Conservation (phyloP, 768 basidiomycete genomes). For the Serendipita sp. region DNA sequence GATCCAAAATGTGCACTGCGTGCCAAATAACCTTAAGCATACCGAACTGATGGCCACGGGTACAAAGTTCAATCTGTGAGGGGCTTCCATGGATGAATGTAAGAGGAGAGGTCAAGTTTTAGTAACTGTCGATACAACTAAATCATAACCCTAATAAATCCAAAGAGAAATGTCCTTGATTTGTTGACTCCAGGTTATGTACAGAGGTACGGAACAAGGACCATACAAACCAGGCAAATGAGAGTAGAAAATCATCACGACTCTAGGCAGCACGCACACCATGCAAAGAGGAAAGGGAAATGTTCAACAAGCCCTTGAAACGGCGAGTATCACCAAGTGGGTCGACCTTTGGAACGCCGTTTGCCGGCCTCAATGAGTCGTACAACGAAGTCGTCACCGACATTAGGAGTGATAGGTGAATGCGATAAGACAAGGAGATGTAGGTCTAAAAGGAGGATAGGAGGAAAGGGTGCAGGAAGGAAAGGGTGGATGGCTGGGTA, state of each 20-base stretch:
- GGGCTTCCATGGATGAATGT: background rate
- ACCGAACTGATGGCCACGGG: background rate
- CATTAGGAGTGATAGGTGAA: background rate
- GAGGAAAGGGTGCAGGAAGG: background rate
- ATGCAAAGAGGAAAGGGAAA: background rate
- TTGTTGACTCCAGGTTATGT: background rate
- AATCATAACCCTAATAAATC: background rate
- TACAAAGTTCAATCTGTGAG: background rate
- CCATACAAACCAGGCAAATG: background rate
- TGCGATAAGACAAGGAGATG: background rate
- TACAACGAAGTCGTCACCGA: background rate
- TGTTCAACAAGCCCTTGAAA: constrained; percentile 1
- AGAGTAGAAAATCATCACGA: background rate
- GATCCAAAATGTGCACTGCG: background rate
- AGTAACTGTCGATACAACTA: background rate
- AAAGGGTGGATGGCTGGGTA: background rate
- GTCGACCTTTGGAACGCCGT: background rate
- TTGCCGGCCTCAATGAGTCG: background rate
- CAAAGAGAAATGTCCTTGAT: background rate
- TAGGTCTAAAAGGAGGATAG: background rate
- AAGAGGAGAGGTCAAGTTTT: background rate
- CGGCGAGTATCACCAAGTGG: background rate
- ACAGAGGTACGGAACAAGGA: background rate
- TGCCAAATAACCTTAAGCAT: background rate
- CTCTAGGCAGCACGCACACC: background rate